A percentile compares a stretch with the other conserved stretches of the same genome.
Conservation (phyloP, 2,329 filamentous ascomycete genomes). For the Colletotrichum tabaci region DNA sequence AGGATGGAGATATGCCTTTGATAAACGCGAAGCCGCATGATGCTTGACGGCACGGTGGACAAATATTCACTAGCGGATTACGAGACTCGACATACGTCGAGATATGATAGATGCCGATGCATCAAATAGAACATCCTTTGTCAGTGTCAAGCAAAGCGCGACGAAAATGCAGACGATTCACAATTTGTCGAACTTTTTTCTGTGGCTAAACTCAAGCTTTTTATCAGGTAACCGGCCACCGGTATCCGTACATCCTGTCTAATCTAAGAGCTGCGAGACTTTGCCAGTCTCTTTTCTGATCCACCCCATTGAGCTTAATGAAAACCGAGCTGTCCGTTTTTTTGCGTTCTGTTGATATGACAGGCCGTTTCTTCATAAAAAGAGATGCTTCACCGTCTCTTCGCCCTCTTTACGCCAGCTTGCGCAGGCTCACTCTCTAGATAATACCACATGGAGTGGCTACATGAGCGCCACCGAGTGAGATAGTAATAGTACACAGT, state of each 20-base stretch:
- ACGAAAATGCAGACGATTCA: background rate
- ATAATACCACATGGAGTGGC: background rate
- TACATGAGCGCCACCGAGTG: background rate
- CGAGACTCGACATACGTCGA: conserved; percentile 4
- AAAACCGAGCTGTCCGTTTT: conserved; percentile 17
- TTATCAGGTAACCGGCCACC: conserved; percentile 8
- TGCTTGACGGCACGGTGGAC: background rate
- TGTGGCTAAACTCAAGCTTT: background rate
- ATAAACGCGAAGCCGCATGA: background rate
- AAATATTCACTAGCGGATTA: background rate
- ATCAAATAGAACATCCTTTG: conserved; percentile 17
- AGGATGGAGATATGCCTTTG: background rate
- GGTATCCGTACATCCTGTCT: conserved; percentile 21
- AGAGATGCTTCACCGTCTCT: background rate
- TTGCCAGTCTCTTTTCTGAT: conserved; percentile 11
- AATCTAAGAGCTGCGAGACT: conserved; percentile 14
- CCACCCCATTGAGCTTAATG: background rate
- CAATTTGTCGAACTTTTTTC: background rate
- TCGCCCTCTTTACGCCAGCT: background rate
- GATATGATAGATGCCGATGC: conserved; percentile 24
- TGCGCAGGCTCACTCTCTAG: conserved; percentile 3
- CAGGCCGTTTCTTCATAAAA: background rate
- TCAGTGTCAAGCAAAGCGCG: too few species aligned
- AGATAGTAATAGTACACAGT: background rate
- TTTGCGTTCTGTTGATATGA: background rate